Evolutionary conservation across 177 flowering plant species (phyloP), one percentile per base, ranked within the genome.

Genomic region (Vitis hybrid): DNA sequence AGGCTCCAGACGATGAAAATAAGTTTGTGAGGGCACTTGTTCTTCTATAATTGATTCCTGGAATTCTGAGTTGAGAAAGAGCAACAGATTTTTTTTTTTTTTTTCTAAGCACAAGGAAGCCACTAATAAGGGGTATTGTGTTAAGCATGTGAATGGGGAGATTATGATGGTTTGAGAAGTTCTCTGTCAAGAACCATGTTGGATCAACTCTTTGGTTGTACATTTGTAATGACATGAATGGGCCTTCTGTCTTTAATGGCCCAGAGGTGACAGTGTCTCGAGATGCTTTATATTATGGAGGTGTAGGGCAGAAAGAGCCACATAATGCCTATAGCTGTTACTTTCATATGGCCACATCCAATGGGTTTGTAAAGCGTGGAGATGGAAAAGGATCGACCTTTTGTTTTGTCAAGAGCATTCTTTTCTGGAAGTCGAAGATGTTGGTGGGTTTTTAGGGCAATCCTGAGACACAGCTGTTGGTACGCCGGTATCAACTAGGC

Each of bases 261-360:
- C 97, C 98, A 2, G 98, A 96, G 99, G 81, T 92, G 50, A 83
- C 95, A n/a, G n/a, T 96, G 99, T 97, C 99, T 17, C 87, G 99
- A 77, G 97, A 96, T 89, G 97, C 97, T 70, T 70, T 93, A 70
- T 98, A 96, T 80, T 56, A 82, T 74, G 99, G 94, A 72, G 87
- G 82, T 63, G 84, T 85, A n/a, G 99, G 91, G 77, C 97, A 94
- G 74, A 83, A 97, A 18, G 98, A 96, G 68, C 52, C 93, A 62
- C 99, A 96, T 75, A 96, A 96, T 87, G 95, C 96, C 27, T 92
- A 92, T 84, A 98, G 98, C 2, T 90, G 85, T 65, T 96, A 92
- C 74, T 93, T 92, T 70, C 98, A 92, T 75, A 96, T 93, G 99
- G 98, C 91, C 63, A 83, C 99, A 54, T 24, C 95, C 65, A 81